Conservation (phyloP, 805 yeast species). For the Sugiyamaella valdiviana region DNA sequence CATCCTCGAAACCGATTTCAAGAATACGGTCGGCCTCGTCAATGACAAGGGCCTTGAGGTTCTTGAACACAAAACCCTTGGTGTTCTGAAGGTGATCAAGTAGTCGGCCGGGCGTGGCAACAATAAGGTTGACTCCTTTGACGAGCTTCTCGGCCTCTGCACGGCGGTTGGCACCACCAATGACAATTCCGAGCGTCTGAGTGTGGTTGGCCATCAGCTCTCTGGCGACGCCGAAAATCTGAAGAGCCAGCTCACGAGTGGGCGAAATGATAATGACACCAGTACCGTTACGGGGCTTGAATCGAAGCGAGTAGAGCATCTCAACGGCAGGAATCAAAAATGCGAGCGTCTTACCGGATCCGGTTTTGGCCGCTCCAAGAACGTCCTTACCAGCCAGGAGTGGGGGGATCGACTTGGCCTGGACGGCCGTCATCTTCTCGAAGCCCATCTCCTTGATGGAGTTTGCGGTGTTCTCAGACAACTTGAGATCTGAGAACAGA, state of each 20-base stretch:
- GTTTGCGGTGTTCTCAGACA: conserved; percentile 75
- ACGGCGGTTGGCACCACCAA: conserved; percentile 97
- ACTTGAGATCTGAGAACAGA: conserved; percentile 46
- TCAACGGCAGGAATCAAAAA: conserved; percentile 95
- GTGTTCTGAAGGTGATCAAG: conserved; percentile 96
- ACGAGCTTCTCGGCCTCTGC: conserved; percentile 92
- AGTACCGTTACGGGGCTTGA: conserved; percentile 97
- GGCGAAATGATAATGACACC: conserved; percentile 96
- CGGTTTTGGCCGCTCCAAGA: conserved; percentile 98
- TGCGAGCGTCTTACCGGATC: conserved; percentile 96
- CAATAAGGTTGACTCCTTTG: conserved; percentile 87
- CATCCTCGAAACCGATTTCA: conserved; percentile 98
- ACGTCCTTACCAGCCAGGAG: conserved; percentile 94
- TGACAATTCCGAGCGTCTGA: conserved; percentile 93
- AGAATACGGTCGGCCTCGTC: conserved; percentile 98
- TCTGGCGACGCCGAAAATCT: conserved; percentile 95
- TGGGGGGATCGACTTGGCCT: conserved; percentile 94
- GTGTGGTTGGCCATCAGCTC: conserved; percentile 86
- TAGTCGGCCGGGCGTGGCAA: conserved; percentile 97
- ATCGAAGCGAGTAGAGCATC: conserved; percentile 77
- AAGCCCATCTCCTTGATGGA: conserved; percentile 89
- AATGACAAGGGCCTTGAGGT: conserved; percentile 85
- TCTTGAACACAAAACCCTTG: conserved; percentile 86
- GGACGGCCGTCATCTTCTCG: conserved; percentile 86
- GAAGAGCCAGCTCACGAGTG: conserved; percentile 95